These are phyloP conservation scores for Oehlia diaphana DNA, from an alignment of 192 early-diverging fungal species.

Conservation along the genomic window DNA sequence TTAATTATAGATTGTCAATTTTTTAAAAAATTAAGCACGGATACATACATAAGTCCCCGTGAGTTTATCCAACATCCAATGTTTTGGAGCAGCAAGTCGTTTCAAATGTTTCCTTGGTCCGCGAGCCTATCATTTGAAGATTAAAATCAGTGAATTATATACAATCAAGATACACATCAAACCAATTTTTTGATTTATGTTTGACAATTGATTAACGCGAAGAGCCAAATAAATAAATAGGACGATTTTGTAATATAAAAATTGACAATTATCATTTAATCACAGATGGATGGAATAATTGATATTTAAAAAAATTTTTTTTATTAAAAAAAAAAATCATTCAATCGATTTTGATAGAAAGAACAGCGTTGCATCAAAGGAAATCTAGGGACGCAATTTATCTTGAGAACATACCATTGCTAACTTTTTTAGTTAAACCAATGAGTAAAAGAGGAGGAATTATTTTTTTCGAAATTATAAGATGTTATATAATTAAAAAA, in stretches of 20 bases:
- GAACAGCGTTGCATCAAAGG: background rate
- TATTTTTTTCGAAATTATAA: conserved; percentile 6
- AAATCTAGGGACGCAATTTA: background rate
- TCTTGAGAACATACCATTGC: conserved; percentile 12
- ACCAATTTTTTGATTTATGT: background rate
- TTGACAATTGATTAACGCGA: no score
- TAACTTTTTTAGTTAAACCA: conserved; percentile 1
- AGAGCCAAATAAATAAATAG: no score
- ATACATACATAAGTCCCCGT: conserved; percentile 85
- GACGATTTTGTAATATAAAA: no score
- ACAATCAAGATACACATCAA: background rate
- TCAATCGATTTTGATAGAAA: background rate
- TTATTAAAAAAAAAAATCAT: background rate
- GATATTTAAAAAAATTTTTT: background rate
- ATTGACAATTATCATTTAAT: background rate
- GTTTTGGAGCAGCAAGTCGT: conserved; percentile 97
- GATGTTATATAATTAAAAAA: background rate
- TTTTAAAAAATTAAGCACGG: no score
- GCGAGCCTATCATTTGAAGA: conserved; percentile 62
- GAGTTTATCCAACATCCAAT: conserved; percentile 99
- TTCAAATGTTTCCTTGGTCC: conserved; percentile 99
- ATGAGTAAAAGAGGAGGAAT: conserved; percentile 4
- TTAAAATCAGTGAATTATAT: background rate
- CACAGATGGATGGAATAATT: background rate
- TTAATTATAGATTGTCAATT: background rate